Evolutionary conservation across 139 green algal species (phyloP), one percentile per base, ranked within the genome.

Genomic region (Chlamydomonas asymmetrica): DNA sequence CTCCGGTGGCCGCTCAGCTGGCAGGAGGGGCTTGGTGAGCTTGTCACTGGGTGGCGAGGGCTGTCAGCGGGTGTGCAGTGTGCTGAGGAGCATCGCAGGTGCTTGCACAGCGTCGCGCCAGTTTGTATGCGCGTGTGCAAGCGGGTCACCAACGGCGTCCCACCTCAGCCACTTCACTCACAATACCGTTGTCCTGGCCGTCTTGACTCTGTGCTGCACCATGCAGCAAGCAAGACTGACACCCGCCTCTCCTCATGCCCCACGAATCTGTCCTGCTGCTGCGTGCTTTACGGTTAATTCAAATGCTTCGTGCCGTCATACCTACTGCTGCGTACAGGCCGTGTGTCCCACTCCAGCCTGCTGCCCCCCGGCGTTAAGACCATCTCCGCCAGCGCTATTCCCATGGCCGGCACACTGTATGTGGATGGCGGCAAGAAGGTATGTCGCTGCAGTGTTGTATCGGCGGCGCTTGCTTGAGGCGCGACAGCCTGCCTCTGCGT

Each of bases 361-460:
- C 39, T 76, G n/a, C n/a, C n/a, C n/a, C n/a, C n/a, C 5, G 67
- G 74, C 39, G 41, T 40, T 13, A 45, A 52, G 41, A 37, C 64
- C 8, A 48, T 78, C 31, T 66, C 61, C 0, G 38, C 76, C 29
- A 74, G 57, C 52, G 38, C 76, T 3, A 60, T 82, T n/a, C 40
- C 40, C 29, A 64, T 73, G 76, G 41, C 62, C 16, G 76, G 76
- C 20, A 20, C 63, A 29, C 43, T 79, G 39, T 78, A 83, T 34
- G 64, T 78, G 31, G 71, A 73, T 41, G 64, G 63, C 31, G 76
- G 77, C 34, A 48, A 72, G 27, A 83, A 83, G 77, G 62, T 35
- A 83, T 41, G 43, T 83, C 23, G 38, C 63, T 48, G 38, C 2
- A 40, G 16, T 78, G 60, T 39, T 78, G 8, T 8, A 75, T n/a